A percentile compares a stretch with the other conserved stretches of the same genome.
Conservation (phyloP, 169 alveolate species). For the Cystoisospora suis region DNA sequence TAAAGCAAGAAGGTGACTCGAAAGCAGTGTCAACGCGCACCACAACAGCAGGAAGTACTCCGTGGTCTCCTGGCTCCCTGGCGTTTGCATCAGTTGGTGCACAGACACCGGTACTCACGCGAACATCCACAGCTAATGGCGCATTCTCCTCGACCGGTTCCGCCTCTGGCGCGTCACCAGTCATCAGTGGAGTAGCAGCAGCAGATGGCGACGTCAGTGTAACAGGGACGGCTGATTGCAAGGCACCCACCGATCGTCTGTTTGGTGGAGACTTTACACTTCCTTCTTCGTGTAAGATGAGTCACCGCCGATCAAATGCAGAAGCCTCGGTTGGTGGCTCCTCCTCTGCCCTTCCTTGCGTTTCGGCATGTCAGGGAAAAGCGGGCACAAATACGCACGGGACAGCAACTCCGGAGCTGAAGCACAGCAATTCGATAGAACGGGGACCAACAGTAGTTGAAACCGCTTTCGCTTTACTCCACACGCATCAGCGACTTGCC, state of each 20-base stretch:
- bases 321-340: no score
- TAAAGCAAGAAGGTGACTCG: not conserved
- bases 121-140: not conserved
- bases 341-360: no score
- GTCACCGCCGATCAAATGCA: no score
- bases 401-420: not conserved
- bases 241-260: no score
- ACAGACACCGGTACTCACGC: not conserved
- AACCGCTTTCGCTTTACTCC: not conserved
- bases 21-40: not conserved
- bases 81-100: not conserved
- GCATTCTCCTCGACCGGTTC: not conserved
- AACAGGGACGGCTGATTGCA: no score
- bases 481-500: constrained; percentile 4
- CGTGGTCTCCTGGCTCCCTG: not conserved
- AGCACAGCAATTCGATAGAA: not conserved
- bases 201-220: no score
- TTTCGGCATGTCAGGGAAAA: no score
- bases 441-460: not conserved
- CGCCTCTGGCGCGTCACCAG: not conserved
- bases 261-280: no score
- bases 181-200: not conserved
- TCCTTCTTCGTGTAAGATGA: no score
- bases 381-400: no score
- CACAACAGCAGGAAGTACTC: not conserved